phyloP scores from a whole-genome alignment of 108 stramenopile genomes.

The Licmophora abbreviata region DNA sequence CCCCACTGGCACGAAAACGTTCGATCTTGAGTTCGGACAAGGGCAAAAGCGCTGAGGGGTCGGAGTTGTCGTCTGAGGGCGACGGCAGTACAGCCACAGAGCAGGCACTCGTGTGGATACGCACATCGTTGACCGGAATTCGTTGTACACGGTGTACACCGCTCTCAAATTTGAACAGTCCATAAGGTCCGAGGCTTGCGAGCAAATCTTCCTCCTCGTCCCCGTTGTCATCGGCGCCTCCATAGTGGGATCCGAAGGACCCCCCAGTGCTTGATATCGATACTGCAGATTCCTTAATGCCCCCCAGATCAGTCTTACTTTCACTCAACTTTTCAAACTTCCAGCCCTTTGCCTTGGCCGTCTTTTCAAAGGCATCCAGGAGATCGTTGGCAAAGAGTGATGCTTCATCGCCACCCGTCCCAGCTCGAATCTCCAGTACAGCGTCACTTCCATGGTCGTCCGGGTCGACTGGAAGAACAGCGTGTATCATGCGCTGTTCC shows the following conservation, averaged over 20 bases:
- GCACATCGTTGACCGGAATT: conserved; percentile 88
- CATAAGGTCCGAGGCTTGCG: conserved; percentile 67
- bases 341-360: conserved; percentile 57
- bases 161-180: conserved; percentile 84
- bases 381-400: conserved; percentile 86
- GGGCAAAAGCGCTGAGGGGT: conserved; percentile 48
- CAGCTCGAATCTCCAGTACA: conserved; percentile 94
- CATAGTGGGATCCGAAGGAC: conserved; percentile 10
- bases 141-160: conserved; percentile 98
- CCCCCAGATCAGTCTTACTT: conserved; percentile 64
- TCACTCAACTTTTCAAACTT: conserved; percentile 56
- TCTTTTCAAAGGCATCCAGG: conserved; percentile 74
- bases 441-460: conserved; percentile 65
- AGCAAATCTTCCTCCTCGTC: conserved; percentile 15
- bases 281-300: conserved; percentile 62
- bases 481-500: conserved; percentile 36
- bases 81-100: conserved; percentile 90
- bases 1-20: conserved; percentile 85
- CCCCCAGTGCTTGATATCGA: conserved; percentile 36
- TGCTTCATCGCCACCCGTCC: conserved; percentile 95
- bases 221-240: neutral
- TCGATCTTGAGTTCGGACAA: conserved; percentile 80
- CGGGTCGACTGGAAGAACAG: conserved; percentile 64
- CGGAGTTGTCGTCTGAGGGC: conserved; percentile 31
- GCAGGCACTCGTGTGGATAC: conserved; percentile 93